These are phyloP conservation scores for Solidago caesia DNA, from an alignment of 129 eudicot species.

Conservation along the genomic window DNA sequence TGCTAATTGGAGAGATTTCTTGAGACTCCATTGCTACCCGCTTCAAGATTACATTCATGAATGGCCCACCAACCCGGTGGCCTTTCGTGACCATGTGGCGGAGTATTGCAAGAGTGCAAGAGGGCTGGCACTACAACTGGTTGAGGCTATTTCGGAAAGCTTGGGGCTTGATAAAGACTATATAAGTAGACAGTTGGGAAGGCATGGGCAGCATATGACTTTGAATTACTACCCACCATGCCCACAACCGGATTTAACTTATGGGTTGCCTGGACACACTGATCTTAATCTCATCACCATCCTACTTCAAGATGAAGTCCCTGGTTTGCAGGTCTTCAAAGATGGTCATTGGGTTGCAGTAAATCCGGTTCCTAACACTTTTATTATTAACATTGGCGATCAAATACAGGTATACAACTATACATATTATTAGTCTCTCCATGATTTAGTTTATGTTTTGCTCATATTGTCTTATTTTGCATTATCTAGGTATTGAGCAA, in stretches of 20 bases:
- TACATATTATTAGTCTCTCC: no score
- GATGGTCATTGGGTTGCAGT: constrained; percentile 38
- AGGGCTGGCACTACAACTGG: constrained; percentile 22
- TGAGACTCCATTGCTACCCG: constrained; percentile 50
- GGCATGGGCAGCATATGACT: constrained; percentile 49
- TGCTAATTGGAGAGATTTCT: constrained; percentile 44
- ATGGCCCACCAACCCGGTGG: constrained; percentile 40
- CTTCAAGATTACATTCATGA: constrained; percentile 35
- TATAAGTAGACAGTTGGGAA: constrained; percentile 35
- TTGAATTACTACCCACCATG: constrained; percentile 42
- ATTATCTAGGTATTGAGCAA: constrained; percentile 37
- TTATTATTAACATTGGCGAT: constrained; percentile 41
- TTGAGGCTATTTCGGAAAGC: constrained; percentile 43
- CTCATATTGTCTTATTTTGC: not conserved
- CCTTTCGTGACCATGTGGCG: constrained; percentile 30
- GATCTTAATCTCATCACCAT: constrained; percentile 32
- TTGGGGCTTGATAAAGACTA: constrained; percentile 30
- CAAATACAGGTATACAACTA: constrained; percentile 35
- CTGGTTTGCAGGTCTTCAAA: constrained; percentile 39
- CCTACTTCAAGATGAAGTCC: constrained; percentile 44
- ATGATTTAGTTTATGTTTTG: not conserved
- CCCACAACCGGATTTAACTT: constrained; percentile 41
- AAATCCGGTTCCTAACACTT: constrained; percentile 39
- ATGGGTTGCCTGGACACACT: constrained; percentile 37
- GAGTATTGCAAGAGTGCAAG: constrained; percentile 39